Evolutionary conservation across 2,329 filamentous ascomycete species (phyloP).

Genomic region (Akanthomyces lecanii): DNA sequence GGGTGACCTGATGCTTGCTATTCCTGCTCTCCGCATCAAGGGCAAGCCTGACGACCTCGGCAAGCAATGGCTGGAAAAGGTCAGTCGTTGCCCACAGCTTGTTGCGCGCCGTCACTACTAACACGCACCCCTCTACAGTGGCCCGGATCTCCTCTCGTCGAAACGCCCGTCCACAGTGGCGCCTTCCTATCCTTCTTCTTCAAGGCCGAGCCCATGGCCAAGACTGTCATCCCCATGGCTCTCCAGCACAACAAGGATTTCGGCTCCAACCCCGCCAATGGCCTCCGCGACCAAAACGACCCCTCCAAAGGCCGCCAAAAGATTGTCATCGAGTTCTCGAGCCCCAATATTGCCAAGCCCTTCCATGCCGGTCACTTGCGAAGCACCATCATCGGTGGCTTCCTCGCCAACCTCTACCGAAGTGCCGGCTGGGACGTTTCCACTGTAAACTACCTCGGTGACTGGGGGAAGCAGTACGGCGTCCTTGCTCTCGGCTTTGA

Average conservation of each 20-base stretch:
- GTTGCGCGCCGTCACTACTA: conserved; percentile 14
- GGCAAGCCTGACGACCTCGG: conserved; percentile 62
- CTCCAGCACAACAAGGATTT: conserved; percentile 56
- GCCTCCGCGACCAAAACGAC: conserved; percentile 58
- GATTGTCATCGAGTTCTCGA: conserved; percentile 74
- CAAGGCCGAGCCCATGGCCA: conserved; percentile 61
- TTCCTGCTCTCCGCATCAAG: conserved; percentile 75
- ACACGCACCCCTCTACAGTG: conserved; percentile 44
- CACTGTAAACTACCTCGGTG: conserved; percentile 70
- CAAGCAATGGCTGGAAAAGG: conserved; percentile 58
- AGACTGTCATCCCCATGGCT: conserved; percentile 66
- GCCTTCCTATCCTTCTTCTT: conserved; percentile 78
- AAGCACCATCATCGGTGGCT: conserved; percentile 75
- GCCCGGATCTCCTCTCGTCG: conserved; percentile 68
- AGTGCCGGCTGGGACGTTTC: conserved; percentile 68
- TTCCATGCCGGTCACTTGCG: conserved; percentile 76
- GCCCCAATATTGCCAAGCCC: conserved; percentile 81
- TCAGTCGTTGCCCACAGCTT: conserved; percentile 25
- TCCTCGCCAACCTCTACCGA: conserved; percentile 68
- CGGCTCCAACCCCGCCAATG: conserved; percentile 59
- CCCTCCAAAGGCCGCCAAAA: conserved; percentile 59
- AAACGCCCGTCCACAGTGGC: conserved; percentile 62
- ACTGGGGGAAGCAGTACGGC: conserved; percentile 77
- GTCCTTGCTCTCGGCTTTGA: conserved; percentile 71
- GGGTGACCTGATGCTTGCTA: conserved; percentile 74